Conservation (phyloP, 495 filamentous ascomycete species). For the Aspergillus haitiensis region DNA sequence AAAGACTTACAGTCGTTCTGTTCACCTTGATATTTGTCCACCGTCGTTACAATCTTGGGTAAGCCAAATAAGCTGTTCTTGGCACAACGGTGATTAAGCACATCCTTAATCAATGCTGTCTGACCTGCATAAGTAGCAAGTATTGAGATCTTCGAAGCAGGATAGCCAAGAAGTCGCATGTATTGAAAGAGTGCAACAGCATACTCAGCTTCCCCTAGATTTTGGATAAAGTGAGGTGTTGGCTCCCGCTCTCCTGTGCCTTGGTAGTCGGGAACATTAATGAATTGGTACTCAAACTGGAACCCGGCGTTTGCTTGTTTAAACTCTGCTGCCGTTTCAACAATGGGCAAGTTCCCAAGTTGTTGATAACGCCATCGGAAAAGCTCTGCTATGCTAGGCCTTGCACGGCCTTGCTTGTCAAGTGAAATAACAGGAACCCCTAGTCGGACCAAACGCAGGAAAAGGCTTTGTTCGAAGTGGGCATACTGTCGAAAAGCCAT, state of each 20-base stretch:
- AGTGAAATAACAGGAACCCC: constrained; percentile 88
- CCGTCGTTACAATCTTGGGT: constrained; percentile 87
- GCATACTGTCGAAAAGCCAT: constrained; percentile 95
- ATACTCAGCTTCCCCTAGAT: constrained; percentile 95
- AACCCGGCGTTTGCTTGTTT: constrained; percentile 87
- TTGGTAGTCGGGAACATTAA: constrained; percentile 94
- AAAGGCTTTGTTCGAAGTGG: constrained; percentile 93
- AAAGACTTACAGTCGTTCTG: constrained; percentile 90
- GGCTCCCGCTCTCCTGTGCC: constrained; percentile 86
- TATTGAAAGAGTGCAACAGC: constrained; percentile 94
- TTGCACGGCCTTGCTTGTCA: constrained; percentile 87
- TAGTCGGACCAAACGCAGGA: constrained; percentile 83
- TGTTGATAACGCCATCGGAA: constrained; percentile 92
- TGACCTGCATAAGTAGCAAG: constrained; percentile 96
- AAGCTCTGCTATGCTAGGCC: constrained; percentile 81
- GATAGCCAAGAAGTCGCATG: constrained; percentile 96
- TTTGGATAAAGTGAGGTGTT: constrained; percentile 95
- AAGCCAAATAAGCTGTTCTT: constrained; percentile 85
- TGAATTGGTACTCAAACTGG: constrained; percentile 92
- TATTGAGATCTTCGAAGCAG: constrained; percentile 86
- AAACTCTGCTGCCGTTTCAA: constrained; percentile 69
- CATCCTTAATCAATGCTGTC: constrained; percentile 83
- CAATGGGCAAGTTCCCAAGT: constrained; percentile 75
- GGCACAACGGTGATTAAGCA: constrained; percentile 79
- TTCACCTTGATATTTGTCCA: constrained; percentile 98